Evolutionary conservation across 768 basidiomycete species (phyloP).

Genomic region (Paxillus rubicundulus): DNA sequence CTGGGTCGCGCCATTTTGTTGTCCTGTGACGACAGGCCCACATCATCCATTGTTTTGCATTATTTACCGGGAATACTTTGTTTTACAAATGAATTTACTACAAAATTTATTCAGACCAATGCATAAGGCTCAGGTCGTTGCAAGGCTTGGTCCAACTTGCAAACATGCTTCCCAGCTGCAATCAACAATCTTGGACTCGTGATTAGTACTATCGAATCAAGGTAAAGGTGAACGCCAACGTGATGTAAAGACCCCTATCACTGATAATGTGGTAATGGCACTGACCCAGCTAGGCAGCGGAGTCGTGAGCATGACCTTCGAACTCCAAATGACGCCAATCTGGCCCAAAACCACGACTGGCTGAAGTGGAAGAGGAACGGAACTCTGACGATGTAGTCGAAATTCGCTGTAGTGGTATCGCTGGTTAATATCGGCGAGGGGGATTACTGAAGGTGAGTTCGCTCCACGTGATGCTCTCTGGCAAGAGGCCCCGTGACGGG

Average conservation of each 20-base stretch:
- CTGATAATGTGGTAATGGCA: background rate
- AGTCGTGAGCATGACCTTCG: slow-evolving; percentile 3
- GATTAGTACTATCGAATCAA: background rate
- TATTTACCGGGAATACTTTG: no score
- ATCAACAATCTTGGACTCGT: no score
- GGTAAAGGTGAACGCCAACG: background rate
- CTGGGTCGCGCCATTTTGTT: background rate
- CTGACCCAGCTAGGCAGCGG: slow-evolving; percentile 1
- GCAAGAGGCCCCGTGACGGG: slow-evolving; percentile 1
- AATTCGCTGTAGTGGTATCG: slow-evolving; percentile 12
- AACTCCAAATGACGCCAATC: slow-evolving; percentile 4
- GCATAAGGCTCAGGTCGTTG: no score
- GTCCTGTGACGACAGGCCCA: background rate
- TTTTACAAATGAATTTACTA: no score
- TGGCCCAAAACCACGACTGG: slow-evolving; percentile 5
- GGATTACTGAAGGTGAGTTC: background rate
- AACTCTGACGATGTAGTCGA: slow-evolving; percentile 7
- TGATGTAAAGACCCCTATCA: background rate
- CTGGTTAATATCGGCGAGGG: background rate
- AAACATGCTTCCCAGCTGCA: no score
- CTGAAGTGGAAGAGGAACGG: background rate
- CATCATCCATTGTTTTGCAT: no score
- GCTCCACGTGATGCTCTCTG: slow-evolving; percentile 1
- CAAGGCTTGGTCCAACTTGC: no score
- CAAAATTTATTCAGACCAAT: no score